Conservation (phyloP, 768 basidiomycete species). For the Exsudoporus frostii region DNA sequence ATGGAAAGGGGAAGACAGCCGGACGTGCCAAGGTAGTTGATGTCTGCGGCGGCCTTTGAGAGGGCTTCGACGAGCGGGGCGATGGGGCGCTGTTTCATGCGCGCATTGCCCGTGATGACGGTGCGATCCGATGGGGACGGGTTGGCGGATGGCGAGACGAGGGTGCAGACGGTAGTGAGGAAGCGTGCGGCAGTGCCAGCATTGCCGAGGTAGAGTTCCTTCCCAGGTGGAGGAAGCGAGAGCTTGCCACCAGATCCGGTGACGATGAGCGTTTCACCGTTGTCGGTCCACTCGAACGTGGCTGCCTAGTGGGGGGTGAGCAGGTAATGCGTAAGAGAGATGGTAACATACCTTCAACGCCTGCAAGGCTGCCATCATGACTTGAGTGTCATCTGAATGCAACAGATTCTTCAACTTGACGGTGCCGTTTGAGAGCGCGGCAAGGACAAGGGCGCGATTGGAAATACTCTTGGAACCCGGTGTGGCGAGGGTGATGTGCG, state of each 20-base stretch:
- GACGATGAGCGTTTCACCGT: constrained; percentile 92
- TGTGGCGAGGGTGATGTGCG: constrained; percentile 70
- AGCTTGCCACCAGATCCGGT: constrained; percentile 81
- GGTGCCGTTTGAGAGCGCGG: constrained; percentile 85
- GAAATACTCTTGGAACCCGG: constrained; percentile 97
- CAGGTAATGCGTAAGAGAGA: neutral
- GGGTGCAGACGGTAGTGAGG: constrained; percentile 92
- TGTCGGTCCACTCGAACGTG: constrained; percentile 91
- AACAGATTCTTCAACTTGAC: constrained; percentile 87
- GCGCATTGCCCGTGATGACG: constrained; percentile 92
- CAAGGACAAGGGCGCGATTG: constrained; percentile 89
- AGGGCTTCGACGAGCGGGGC: constrained; percentile 93
- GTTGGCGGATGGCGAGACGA: constrained; percentile 53
- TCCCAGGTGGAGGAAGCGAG: constrained; percentile 70
- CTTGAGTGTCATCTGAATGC: constrained; percentile 97
- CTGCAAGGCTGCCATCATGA: constrained; percentile 94
- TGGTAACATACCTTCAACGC: constrained; percentile 67
- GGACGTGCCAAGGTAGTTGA: constrained; percentile 72
- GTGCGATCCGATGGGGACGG: constrained; percentile 49
- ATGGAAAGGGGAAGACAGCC: constrained; percentile 91
- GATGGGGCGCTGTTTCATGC: constrained; percentile 98
- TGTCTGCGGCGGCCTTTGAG: constrained; percentile 69
- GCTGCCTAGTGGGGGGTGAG: constrained; percentile 61
- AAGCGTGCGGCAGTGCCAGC: constrained; percentile 98
- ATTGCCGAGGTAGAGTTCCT: constrained; percentile 93